phyloP scores from a whole-genome alignment of 2,329 filamentous ascomycete genomes.

The Fusarium sp. region DNA sequence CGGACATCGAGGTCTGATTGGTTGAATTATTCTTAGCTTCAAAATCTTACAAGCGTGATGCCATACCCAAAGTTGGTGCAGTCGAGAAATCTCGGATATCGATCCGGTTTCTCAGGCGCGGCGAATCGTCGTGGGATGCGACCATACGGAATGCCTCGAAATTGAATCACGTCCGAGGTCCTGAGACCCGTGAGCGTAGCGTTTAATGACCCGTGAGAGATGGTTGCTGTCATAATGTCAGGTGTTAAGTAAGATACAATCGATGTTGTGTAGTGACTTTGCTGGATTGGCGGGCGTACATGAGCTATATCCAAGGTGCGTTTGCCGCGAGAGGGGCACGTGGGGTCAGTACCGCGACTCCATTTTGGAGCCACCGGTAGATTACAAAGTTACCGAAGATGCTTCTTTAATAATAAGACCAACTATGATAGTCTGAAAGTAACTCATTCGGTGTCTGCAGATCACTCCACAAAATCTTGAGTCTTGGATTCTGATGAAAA shows the following conservation, averaged over 20 bases:
- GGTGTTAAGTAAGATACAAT: rapidly evolving
- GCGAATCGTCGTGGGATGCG: background rate
- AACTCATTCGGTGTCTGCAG: too few relatives aligned
- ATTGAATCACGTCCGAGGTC: background rate
- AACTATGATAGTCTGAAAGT: background rate
- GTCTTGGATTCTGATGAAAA: background rate
- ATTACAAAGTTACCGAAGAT: background rate
- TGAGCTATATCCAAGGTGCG: background rate
- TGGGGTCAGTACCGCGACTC: background rate
- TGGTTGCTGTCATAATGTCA: background rate
- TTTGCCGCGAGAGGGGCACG: background rate
- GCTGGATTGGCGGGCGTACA: background rate
- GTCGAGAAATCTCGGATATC: background rate
- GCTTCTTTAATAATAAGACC: background rate
- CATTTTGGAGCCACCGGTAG: too few relatives aligned
- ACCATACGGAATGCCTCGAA: constrained; percentile 7
- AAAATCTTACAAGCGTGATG: rapidly evolving
- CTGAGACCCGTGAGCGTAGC: background rate
- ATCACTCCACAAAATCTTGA: too few relatives aligned
- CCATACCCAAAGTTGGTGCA: constrained; percentile 1
- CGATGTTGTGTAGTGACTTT: background rate
- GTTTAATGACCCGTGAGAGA: background rate
- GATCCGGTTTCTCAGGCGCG: background rate
- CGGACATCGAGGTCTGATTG: constrained; percentile 51
- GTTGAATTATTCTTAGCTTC: rapidly evolving